These are phyloP conservation scores for Tetradesmus lagerheimii DNA, from an alignment of 139 green algal genomes.

Conservation along the genomic window DNA sequence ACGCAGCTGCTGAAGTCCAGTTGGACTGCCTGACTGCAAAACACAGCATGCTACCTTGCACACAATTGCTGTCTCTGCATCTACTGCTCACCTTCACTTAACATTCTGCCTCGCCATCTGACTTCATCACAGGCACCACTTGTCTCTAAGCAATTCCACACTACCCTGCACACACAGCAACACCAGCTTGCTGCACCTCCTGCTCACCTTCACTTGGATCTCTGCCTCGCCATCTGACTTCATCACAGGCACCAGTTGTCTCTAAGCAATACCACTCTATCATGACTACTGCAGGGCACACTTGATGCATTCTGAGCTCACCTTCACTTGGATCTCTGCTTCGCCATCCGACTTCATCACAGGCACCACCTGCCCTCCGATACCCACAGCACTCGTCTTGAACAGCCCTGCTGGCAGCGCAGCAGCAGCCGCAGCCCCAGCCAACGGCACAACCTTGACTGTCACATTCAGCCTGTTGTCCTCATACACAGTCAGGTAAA, in stretches of 20 bases:
- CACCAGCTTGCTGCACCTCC: no score
- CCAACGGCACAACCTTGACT: background rate
- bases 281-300: no score
- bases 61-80: no score
- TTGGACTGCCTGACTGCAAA: no score
- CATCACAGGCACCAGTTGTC: background rate
- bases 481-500: background rate
- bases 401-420: constrained; percentile 1
- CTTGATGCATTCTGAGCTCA: background rate
- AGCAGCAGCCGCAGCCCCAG: background rate
- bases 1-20: background rate
- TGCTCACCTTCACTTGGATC: background rate
- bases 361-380: background rate
- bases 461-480: constrained; percentile 28
- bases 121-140: background rate
- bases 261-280: no score
- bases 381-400: background rate
- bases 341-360: background rate
- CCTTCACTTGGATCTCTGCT: constrained; percentile 12
- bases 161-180: no score
- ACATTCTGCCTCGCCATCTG: background rate
- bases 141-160: no score
- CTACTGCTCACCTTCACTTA: constrained; percentile 28
- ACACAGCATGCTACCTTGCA: no score
- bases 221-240: background rate